These are phyloP conservation scores for Cystofilobasidium ferigula DNA, from an alignment of 768 basidiomycete genomes.

Conservation along the genomic window DNA sequence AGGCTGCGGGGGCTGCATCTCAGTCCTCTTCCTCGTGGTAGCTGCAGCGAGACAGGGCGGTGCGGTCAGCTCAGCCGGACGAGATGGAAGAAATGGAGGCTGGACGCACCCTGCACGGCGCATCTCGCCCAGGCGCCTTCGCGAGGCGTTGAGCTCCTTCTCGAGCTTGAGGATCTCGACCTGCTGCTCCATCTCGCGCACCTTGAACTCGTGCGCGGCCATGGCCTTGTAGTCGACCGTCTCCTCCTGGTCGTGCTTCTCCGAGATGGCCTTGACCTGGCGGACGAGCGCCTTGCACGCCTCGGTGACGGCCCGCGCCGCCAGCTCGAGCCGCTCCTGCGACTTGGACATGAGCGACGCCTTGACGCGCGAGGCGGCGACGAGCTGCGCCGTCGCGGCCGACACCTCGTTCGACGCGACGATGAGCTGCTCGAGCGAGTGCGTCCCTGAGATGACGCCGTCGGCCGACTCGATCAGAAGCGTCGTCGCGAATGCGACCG, in stretches of 20 bases:
- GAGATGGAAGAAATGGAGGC: background rate
- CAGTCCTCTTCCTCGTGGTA: conserved; percentile 22
- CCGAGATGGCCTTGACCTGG: conserved; percentile 90
- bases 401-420: conserved; percentile 99
- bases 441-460: conserved; percentile 89
- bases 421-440: conserved; percentile 95
- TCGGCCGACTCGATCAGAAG: conserved; percentile 95
- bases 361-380: conserved; percentile 96
- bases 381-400: conserved; percentile 91
- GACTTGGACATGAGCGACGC: conserved; percentile 98
- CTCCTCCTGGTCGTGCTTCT: conserved; percentile 69
- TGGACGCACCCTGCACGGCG: conserved; percentile 27
- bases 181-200: conserved; percentile 96
- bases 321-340: conserved; percentile 87
- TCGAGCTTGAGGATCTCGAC: conserved; percentile 95
- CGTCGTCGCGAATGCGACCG: conserved; percentile 92
- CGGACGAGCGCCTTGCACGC: conserved; percentile 92
- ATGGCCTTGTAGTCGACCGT: conserved; percentile 76
- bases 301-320: conserved; percentile 93
- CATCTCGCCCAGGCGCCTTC: conserved; percentile 38
- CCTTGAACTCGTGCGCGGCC: conserved; percentile 92
- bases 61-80: background rate
- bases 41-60: background rate
- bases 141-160: conserved; percentile 69
- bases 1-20: too few relatives aligned